Evolutionary conservation across 495 filamentous ascomycete genomes (phyloP).

Genomic region (Annulohypoxylon moriforme): DNA sequence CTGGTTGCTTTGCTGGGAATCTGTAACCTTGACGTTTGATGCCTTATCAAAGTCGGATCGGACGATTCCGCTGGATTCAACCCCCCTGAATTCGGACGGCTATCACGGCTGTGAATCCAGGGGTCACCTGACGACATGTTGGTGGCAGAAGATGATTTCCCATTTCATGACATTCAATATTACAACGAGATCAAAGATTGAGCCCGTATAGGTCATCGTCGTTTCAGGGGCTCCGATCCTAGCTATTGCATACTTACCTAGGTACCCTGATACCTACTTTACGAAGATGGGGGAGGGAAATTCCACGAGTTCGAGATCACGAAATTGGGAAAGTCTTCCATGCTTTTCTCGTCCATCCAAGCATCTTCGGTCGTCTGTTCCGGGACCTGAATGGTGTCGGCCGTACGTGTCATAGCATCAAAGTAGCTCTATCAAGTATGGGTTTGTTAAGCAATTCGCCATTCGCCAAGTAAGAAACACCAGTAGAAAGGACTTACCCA

Average conservation of each 20-base stretch:
- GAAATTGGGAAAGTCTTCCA: constrained; percentile 25
- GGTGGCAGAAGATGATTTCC: constrained; percentile 10
- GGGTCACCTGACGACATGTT: constrained; percentile 12
- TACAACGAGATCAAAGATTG: constrained; percentile 2
- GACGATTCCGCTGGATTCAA: constrained; percentile 25
- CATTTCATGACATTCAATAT: constrained; percentile 21
- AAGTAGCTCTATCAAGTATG: constrained; percentile 43
- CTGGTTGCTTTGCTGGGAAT: constrained; percentile 27
- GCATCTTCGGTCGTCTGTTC: constrained; percentile 26
- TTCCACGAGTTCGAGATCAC: constrained; percentile 22
- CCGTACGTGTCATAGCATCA: constrained; percentile 40
- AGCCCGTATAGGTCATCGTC: neutral
- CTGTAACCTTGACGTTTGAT: constrained; percentile 30
- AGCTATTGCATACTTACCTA: neutral
- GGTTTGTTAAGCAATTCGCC: constrained; percentile 33
- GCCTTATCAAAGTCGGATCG: constrained; percentile 41
- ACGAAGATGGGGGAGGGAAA: constrained; percentile 22
- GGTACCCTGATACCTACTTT: neutral
- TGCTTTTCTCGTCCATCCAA: constrained; percentile 25
- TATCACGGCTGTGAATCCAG: constrained; percentile 23
- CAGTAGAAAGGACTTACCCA: constrained; percentile 44
- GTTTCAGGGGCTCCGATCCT: neutral
- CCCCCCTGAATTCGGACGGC: constrained; percentile 27
- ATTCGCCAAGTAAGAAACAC: neutral
- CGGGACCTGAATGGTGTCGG: constrained; percentile 17